Evolutionary conservation across 2,329 filamentous ascomycete genomes (phyloP).

Genomic region (Dactylellina parvicollis): DNA sequence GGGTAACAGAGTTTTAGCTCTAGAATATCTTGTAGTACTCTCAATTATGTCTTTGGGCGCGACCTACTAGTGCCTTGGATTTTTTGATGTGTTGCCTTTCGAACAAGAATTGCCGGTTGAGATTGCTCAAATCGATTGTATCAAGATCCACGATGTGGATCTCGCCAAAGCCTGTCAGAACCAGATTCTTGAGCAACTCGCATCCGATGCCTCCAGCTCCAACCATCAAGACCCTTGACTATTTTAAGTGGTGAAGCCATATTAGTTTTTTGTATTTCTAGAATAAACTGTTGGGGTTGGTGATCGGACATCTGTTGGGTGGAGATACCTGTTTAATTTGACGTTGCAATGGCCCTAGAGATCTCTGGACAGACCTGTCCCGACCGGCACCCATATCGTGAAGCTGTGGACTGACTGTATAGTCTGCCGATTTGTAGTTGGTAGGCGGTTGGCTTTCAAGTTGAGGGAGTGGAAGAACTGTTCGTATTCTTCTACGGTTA

Average conservation of each 20-base stretch:
- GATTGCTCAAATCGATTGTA: slow-evolving; percentile 96
- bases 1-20: slow-evolving; percentile 52
- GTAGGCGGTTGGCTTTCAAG: too few species aligned
- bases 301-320: too few species aligned
- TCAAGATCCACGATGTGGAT: slow-evolving; percentile 96
- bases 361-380: slow-evolving; percentile 64
- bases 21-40: slow-evolving; percentile 2
- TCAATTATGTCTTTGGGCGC: neutral
- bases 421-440: too few species aligned
- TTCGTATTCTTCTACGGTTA: too few species aligned
- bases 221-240: slow-evolving; percentile 91
- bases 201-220: slow-evolving; percentile 97
- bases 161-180: slow-evolving; percentile 89
- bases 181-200: slow-evolving; percentile 95
- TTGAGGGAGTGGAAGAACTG: too few species aligned
- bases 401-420: too few species aligned
- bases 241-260: slow-evolving; percentile 57
- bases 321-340: slow-evolving; percentile 73
- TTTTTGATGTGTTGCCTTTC: slow-evolving; percentile 98
- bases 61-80: slow-evolving; percentile 84
- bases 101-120: slow-evolving; percentile 98
- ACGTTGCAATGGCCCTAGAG: slow-evolving; percentile 71
- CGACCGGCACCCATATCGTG: too few species aligned
- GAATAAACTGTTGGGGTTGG: neutral
- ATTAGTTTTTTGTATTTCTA: neutral